phyloP scores from a whole-genome alignment of 805 yeast genomes.

The baker's yeast (Saccharomyces cerevisiae) region DNA sequence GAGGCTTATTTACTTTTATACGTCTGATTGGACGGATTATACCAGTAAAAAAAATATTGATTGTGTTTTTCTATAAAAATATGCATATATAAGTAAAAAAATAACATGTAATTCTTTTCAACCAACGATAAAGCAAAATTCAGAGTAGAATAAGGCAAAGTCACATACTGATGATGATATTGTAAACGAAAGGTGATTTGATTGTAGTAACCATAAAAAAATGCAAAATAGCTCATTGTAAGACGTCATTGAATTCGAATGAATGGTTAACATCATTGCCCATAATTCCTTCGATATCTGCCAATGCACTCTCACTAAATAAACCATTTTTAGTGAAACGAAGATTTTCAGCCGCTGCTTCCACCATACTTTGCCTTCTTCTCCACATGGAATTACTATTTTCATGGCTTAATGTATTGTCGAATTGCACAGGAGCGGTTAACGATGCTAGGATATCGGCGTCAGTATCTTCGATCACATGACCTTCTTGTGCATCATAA shows the following conservation, averaged over 20 bases:
- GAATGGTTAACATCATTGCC: slow-evolving; percentile 14
- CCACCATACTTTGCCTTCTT: slow-evolving; percentile 61
- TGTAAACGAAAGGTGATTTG: not conserved
- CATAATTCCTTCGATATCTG: slow-evolving; percentile 59
- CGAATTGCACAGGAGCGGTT: slow-evolving; percentile 29
- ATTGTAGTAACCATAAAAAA: not conserved
- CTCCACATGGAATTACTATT: slow-evolving; percentile 32
- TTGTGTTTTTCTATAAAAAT: not conserved
- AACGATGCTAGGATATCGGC: slow-evolving; percentile 29
- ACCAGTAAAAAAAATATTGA: not conserved
- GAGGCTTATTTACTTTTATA: not conserved
- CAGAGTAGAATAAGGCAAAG: not conserved
- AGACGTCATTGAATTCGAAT: slow-evolving; percentile 22
- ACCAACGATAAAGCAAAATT: not conserved
- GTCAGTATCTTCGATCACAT: slow-evolving; percentile 15
- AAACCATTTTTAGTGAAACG: slow-evolving; percentile 69
- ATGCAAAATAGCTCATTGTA: slow-evolving; percentile 12
- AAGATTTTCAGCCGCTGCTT: slow-evolving; percentile 69
- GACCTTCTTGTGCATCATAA: slow-evolving; percentile 5
- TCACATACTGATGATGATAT: not conserved
- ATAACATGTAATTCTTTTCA: not conserved
- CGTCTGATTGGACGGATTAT: not conserved
- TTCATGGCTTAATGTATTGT: slow-evolving; percentile 7
- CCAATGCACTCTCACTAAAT: slow-evolving; percentile 65
- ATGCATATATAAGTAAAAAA: not conserved